These are phyloP conservation scores for Microsporum ferrugineum DNA, from an alignment of 2,329 filamentous ascomycete species.

Conservation along the genomic window DNA sequence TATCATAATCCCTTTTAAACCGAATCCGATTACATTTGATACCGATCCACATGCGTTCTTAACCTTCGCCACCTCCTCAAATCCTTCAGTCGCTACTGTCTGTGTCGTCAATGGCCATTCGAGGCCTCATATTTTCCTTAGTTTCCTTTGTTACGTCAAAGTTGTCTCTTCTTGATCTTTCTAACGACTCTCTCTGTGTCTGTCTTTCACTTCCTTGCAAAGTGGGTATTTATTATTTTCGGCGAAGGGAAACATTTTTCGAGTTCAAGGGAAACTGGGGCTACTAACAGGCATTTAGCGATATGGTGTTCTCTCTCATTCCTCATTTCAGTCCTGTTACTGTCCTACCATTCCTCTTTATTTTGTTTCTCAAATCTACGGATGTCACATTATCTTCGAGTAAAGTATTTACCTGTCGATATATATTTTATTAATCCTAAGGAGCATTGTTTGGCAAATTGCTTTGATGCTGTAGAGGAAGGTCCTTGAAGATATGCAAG, in stretches of 20 bases:
- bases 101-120: background rate
- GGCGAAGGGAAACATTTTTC: conserved; percentile 3
- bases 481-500: too few relatives aligned
- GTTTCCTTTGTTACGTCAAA: background rate
- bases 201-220: conserved; percentile 1
- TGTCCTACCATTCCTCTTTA: background rate
- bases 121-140: background rate
- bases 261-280: background rate
- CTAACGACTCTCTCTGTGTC: background rate
- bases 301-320: conserved; percentile 2
- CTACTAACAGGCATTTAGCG: conserved; percentile 4
- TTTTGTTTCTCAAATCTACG: background rate
- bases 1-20: background rate
- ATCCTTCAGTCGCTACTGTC: background rate
- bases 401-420: background rate
- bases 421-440: background rate
- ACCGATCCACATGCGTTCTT: background rate
- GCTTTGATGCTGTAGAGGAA: background rate
- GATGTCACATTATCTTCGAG: background rate
- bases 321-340: conserved; percentile 1
- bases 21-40: background rate
- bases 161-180: background rate
- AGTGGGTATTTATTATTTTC: conserved; percentile 5
- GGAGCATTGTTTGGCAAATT: background rate
- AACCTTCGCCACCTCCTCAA: background rate